Base-by-base conservation (phyloP, 208 protist genomes). In the Phytomonas sp. region DNA sequence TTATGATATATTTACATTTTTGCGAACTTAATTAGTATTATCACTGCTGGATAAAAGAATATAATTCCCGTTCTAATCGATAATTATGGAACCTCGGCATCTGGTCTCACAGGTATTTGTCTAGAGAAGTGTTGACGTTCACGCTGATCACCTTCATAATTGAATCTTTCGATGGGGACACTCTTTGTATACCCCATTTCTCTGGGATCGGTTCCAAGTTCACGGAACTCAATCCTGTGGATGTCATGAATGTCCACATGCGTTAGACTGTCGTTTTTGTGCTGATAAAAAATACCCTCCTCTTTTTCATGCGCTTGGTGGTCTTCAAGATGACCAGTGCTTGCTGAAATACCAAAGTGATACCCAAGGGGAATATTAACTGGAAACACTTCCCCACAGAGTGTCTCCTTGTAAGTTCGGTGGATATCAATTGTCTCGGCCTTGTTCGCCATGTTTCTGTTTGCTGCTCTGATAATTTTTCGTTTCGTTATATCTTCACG, bases 201-300 rank as follows among this genome's bases (percentile, higher is more conserved):
- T 74, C 83, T 87, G 0, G 85, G 78, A 64, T 93, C 82, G 30
- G 70, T 73, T 30, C 84, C 88, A 34, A 93, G 74, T 63, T 91
- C 88, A 40, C 88, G 88, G 40, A 93, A 63, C 69, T 93, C 82
- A 62, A 93, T 81, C 67, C 70, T 74, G 49, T 80, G 69, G 14
- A 89, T 76, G 66, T 93, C 88, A 69, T 93, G 88, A 16, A 91
- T 77, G 67, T 93, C 88, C 23, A 93, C 85, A 63, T 93, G 87
- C 60, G 79, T 87, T 32, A 77, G 67, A 29, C 36, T 33, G 26
- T 71, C 67, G 34, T 37, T 30, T 40, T 74, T 71, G 1, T 61
- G 69, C 29, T 83, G 66, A 32, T 79, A 73, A 33, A 65, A 11
- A 42, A 11, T 16, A 59, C 64, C 33, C 12, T 68, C 33, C 1